Evolutionary conservation across 2,329 filamentous ascomycete genomes (phyloP).

Genomic region (Monilinia polystroma): DNA sequence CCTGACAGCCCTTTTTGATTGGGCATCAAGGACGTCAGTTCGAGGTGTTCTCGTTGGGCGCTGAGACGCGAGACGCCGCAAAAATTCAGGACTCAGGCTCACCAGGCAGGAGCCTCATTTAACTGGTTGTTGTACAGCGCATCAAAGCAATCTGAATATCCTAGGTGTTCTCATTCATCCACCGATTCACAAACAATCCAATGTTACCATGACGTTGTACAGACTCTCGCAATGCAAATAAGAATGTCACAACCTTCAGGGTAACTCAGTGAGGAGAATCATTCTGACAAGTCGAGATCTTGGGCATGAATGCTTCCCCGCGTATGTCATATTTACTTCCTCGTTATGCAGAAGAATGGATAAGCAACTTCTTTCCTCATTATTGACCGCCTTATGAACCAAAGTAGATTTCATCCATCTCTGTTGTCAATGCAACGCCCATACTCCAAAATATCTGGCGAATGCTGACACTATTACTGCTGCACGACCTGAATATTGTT

Average conservation of each 20-base stretch:
- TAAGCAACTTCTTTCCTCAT: slow-evolving; percentile 10
- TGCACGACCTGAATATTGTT: slow-evolving; percentile 86
- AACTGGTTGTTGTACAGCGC: slow-evolving; percentile 51
- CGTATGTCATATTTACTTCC: slow-evolving; percentile 34
- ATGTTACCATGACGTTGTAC: slow-evolving; percentile 34
- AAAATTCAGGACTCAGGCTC: slow-evolving; percentile 24
- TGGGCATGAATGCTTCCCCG: slow-evolving; percentile 31
- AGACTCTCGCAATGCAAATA: slow-evolving; percentile 29
- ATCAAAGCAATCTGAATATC: slow-evolving; percentile 40
- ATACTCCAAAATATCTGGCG: slow-evolving; percentile 25
- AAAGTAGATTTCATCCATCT: slow-evolving; percentile 27
- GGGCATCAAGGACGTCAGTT: slow-evolving; percentile 35
- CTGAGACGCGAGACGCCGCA: slow-evolving; percentile 35
- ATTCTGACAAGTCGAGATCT: slow-evolving; percentile 24
- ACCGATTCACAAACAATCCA: slow-evolving; percentile 18
- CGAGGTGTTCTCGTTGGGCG: slow-evolving; percentile 37
- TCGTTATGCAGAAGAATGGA: slow-evolving; percentile 22
- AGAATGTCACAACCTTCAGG: slow-evolving; percentile 23
- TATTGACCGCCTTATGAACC: slow-evolving; percentile 34
- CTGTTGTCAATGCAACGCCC: slow-evolving; percentile 33
- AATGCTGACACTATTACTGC: slow-evolving; percentile 50
- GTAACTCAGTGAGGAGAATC: slow-evolving; percentile 21
- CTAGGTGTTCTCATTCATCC: slow-evolving; percentile 3
- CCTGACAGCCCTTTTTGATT: slow-evolving; percentile 35
- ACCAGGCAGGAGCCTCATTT: slow-evolving; percentile 34